Conservation (phyloP, 169 alveolate species). For the Babesia gibsoni region DNA sequence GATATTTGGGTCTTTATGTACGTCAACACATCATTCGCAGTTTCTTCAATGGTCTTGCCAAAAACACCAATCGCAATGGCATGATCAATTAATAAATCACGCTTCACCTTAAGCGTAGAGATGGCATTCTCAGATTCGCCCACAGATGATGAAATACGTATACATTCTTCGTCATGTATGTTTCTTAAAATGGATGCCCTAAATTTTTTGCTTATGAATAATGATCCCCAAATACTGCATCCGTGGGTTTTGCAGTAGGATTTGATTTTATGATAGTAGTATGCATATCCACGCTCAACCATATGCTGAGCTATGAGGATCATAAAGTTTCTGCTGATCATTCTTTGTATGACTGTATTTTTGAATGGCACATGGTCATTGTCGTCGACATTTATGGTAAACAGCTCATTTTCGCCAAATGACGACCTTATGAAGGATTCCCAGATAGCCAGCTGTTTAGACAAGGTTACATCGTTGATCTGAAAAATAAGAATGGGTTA, state of each 20-base stretch:
- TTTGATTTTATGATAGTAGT: slow-evolving; percentile 38
- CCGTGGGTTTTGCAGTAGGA: slow-evolving; percentile 21
- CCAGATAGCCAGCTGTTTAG: slow-evolving; percentile 63
- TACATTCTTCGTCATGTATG: slow-evolving; percentile 18
- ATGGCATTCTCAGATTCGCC: neutral
- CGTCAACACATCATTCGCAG: slow-evolving; percentile 27
- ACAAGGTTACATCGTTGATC: slow-evolving; percentile 51
- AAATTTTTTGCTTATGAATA: slow-evolving; percentile 7
- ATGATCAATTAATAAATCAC: slow-evolving; percentile 1
- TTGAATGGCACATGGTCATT: slow-evolving; percentile 30
- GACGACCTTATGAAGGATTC: slow-evolving; percentile 16
- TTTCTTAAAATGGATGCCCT: neutral
- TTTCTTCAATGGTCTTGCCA: slow-evolving; percentile 34
- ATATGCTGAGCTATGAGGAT: slow-evolving; percentile 42
- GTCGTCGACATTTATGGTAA: slow-evolving; percentile 4
- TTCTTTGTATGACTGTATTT: slow-evolving; percentile 31
- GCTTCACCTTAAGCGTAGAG: slow-evolving; percentile 14
- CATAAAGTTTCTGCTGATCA: slow-evolving; percentile 35
- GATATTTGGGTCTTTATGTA: slow-evolving; percentile 32
- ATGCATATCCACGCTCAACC: slow-evolving; percentile 47
- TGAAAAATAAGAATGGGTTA: neutral
- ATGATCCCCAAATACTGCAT: slow-evolving; percentile 54
- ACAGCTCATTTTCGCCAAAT: neutral
- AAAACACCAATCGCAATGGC: slow-evolving; percentile 25
- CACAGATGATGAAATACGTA: neutral